Conservation (phyloP, 495 filamentous ascomycete genomes). For the Margaritispora aquatica region DNA sequence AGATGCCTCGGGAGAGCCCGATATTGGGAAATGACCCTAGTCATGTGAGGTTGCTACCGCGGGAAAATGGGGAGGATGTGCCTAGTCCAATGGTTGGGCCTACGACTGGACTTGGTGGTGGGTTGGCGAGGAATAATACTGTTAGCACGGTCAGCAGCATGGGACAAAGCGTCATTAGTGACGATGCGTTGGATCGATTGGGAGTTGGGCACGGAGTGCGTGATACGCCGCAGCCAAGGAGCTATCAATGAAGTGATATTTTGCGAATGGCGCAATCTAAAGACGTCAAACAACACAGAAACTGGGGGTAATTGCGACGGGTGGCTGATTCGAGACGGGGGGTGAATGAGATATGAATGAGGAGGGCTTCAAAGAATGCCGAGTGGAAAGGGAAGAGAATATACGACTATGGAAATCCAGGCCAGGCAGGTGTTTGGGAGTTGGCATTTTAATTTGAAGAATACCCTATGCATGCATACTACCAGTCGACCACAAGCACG, state of each 20-base stretch:
- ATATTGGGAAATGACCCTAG: conserved; percentile 6
- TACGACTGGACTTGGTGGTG: neutral
- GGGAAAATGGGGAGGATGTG: neutral
- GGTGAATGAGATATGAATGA: too few relatives aligned
- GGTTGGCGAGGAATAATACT: neutral
- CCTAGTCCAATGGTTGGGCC: neutral
- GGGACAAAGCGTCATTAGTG: conserved; percentile 6
- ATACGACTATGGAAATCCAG: too few relatives aligned
- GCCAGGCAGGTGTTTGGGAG: too few relatives aligned
- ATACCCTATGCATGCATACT: too few relatives aligned
- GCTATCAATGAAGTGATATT: neutral
- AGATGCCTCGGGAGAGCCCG: conserved; percentile 7
- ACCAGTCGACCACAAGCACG: too few relatives aligned
- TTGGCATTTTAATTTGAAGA: too few relatives aligned
- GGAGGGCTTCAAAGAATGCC: too few relatives aligned
- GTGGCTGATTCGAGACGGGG: too few relatives aligned
- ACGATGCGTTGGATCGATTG: conserved; percentile 6
- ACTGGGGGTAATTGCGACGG: too few relatives aligned
- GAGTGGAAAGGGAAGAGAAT: too few relatives aligned
- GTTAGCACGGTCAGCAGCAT: conserved; percentile 5
- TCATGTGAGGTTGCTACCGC: neutral
- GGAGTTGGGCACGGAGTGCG: neutral
- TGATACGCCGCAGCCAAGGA: neutral
- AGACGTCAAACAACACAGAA: too few relatives aligned
- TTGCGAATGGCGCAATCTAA: neutral